These are phyloP conservation scores for Backusella circina DNA, from an alignment of 192 early-diverging fungal species.

Conservation along the genomic window DNA sequence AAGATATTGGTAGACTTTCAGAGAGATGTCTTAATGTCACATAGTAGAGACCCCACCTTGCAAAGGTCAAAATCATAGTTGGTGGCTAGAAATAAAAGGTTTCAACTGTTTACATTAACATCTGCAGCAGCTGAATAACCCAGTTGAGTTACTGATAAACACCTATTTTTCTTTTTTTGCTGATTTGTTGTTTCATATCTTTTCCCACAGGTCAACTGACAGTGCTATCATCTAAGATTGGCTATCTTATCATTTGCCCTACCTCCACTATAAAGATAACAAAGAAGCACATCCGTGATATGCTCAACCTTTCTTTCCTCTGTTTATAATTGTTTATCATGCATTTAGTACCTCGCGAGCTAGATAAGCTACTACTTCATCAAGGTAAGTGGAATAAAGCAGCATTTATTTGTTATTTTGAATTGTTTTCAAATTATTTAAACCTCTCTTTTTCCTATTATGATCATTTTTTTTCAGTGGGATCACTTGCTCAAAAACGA, in stretches of 20 bases:
- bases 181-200: too few species aligned
- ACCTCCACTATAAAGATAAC: neutral
- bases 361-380: slow-evolving; percentile 87
- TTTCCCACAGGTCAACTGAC: slow-evolving; percentile 1
- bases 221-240: neutral
- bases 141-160: neutral
- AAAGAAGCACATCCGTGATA: neutral
- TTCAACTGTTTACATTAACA: too few species aligned
- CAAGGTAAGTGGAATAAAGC: slow-evolving; percentile 44
- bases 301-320: neutral
- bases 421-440: neutral
- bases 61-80: too few species aligned
- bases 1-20: too few species aligned
- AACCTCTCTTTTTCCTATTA: neutral
- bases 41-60: too few species aligned
- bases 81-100: too few species aligned
- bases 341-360: slow-evolving; percentile 84
- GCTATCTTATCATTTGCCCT: neutral
- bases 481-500: slow-evolving; percentile 84
- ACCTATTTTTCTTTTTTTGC: neutral
- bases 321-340: slow-evolving; percentile 31
- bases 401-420: neutral
- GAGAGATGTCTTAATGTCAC: too few species aligned
- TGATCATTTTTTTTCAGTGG: slow-evolving; percentile 41
- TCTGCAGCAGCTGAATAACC: too few species aligned